Evolutionary conservation across 2,329 filamentous ascomycete genomes (phyloP), one percentile per base, ranked within the genome.

Genomic region (Alternaria gansuensis): DNA sequence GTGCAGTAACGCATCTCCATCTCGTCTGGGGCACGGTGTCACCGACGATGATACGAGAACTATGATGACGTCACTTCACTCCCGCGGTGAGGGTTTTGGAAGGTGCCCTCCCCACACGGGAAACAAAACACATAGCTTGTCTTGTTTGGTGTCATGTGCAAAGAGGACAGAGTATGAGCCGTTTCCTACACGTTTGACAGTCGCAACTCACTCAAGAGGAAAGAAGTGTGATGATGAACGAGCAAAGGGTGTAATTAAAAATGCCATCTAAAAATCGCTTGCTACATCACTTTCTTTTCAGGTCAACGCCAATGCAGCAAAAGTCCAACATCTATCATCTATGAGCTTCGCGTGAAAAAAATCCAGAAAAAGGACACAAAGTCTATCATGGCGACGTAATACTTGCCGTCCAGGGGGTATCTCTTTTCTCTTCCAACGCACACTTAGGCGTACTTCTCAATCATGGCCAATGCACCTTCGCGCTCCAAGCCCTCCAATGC

Each of bases 381-480:
- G 44, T 34, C 44, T 48, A 24, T 21, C 24, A 48, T 24, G 10
- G 14, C 44, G 31, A 48, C 44, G 31, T 21, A 48, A 48, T 31
- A 31, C 33, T 26, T 36, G 31, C 29, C 44, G 48, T 24, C 34
- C 33, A 13, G 24, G 33, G 50, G 50, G 45, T 48, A 48, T 44
- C 26, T 48, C 21, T 52, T 21, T 40, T 24, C 34, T 34, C 21
- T 48, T 21, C n/a, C 0, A 34, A 48, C 8, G 31, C 44, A 31
- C 34, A 43, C 6, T n/a, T 64, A 56, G 41, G 61, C 54, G 40
- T 66, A 67, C 46, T 67, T 67, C 46, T 63, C 64, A 57, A 71
- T 52, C 17, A 65, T 71, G 26, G 61, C 63, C 40, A 67, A 55
- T 17, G 68, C 68, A 39, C 68, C 68, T 24, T 70, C 63, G 11